Base-by-base conservation (phyloP, 1,139 yeast genomes). In the Scheffersomyces parashehatae region DNA sequence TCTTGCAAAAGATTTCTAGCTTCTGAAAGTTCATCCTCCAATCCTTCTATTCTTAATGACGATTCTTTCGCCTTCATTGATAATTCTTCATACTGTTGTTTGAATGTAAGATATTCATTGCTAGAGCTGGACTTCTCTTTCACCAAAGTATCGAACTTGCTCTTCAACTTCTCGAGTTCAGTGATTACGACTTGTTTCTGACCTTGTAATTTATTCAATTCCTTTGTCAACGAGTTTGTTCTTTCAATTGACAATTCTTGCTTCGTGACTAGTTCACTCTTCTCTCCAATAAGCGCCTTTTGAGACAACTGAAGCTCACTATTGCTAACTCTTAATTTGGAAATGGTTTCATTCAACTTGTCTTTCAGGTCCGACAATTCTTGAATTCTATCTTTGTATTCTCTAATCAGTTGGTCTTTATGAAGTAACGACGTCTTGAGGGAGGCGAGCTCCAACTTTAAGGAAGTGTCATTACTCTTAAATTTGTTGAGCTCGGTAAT, bases 11-110 rank as follows among this genome's bases (percentile, higher is more conserved):
- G 73, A 36, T 79, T 77, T 48, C 89, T 79, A 4, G 88, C 73
- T 46, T 91, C 98, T 8, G 79, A 70, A 12, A 91, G 65, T 55
- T 91, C 97, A 46, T 89, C 96, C 53, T 88, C 91, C 39, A 91
- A 64, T 3, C 82, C 77, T 46, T 88, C 93, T 28, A 80, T 71
- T 49, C 80, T 76, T 42, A 73, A 71, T 29, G 75, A 73, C 3
- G 83, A 71, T 54, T 91, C 98, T 49, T 79, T 79, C 29, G 84
- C 66, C 43, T 85, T 81, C 77, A 85, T 78, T 5, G 74, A 64
- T 40, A 89, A 65, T 57, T 91, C 98, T 38, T 90, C 96, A 45
- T 84, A 80, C 60, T 90, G 95, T 50, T 83, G 83, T 52, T 79
- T 83, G 46, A 82, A 65, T 0, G 79, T 58, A 47, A 82, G 88